Evolutionary conservation across 164 flowering plant genomes (phyloP), one percentile per base, ranked within the genome.

Genomic region (Umbilicus rupestris): DNA sequence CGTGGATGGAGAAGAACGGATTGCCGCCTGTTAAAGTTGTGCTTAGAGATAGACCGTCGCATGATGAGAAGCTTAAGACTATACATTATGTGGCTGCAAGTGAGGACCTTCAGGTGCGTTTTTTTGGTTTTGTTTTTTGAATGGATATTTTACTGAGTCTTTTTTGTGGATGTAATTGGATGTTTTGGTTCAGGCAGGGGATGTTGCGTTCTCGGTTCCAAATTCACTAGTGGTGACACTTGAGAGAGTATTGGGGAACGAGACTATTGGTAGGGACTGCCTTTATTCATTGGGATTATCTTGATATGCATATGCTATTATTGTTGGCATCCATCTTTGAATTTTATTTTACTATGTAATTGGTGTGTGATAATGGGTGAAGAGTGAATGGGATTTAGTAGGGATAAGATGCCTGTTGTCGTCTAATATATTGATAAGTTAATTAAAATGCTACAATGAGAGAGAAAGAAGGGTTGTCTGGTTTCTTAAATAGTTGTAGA

Each of bases 1-100:
- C 85, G 60, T 95, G 99, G 99, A 89, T 95, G 99, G 92, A 91
- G 64, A 68, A 77, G 63, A 84, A 89, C 50, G 99, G 99, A 1
- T 77, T 95, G 49, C 96, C 97, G 42, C 87, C 88, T 65, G 88
- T 96, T 72, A 95, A 89, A 72, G 90, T 88, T 22, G 73, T 83
- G 62, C 86, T 95, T 28, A 78, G 83, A 50, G 99, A 95, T 16
- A 81, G 76, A 71, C 80, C 88, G 14, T 82, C 86, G n/a, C 79
- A 78, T 45, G 83, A 85, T 66, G 68, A 73, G 63, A 82, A 80
- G 9, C 89, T 71, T 45, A 69, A 66, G 15, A 77, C 97, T 0
- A 92, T 92, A 44, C 97, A 88, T 70, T 95, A 89, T 52, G 87
- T 95, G 24, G 94, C 94, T 10, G 97, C 99, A 5, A 92, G 90